Evolutionary conservation across 768 basidiomycete species (phyloP).

Genomic region (Cubamyces sp.): DNA sequence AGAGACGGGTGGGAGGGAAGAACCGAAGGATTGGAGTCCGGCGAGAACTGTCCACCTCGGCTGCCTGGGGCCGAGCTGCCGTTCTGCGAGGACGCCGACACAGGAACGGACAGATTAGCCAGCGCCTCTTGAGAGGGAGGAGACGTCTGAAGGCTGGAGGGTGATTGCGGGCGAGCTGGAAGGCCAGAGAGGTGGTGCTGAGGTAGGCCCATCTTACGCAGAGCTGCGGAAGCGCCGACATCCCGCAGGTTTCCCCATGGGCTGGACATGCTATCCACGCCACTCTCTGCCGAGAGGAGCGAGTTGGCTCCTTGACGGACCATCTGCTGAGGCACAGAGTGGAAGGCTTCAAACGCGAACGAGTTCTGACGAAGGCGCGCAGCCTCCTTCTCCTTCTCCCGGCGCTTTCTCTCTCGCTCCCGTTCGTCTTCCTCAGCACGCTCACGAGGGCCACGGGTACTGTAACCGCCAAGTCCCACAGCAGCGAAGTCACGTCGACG

Average conservation of each 20-base stretch:
- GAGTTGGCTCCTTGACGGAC: slow-evolving; percentile 38
- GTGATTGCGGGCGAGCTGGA: slow-evolving; percentile 31
- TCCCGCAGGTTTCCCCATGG: slow-evolving; percentile 35
- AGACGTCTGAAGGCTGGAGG: slow-evolving; percentile 28
- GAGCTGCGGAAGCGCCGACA: slow-evolving; percentile 29
- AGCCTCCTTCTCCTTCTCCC: slow-evolving; percentile 56
- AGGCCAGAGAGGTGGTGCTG: slow-evolving; percentile 27
- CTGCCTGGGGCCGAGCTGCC: slow-evolving; percentile 25
- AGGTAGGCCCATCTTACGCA: slow-evolving; percentile 35
- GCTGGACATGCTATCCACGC: slow-evolving; percentile 25
- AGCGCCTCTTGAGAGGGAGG: slow-evolving; percentile 31
- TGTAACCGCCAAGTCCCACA: slow-evolving; percentile 28
- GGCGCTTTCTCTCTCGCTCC: slow-evolving; percentile 55
- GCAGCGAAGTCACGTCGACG: slow-evolving; percentile 46
- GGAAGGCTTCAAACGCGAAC: slow-evolving; percentile 78
- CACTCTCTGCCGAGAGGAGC: slow-evolving; percentile 36
- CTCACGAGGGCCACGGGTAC: slow-evolving; percentile 60
- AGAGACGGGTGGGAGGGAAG: slow-evolving; percentile 35
- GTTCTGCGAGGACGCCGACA: slow-evolving; percentile 23
- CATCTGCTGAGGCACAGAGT: slow-evolving; percentile 55
- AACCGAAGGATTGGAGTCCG: slow-evolving; percentile 31
- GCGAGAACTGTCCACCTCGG: slow-evolving; percentile 34
- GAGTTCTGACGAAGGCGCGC: slow-evolving; percentile 47
- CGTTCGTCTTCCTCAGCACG: slow-evolving; percentile 60
- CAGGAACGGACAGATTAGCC: slow-evolving; percentile 11